These are phyloP conservation scores for Myxozyma vanderwaltii DNA, from an alignment of 805 yeast genomes.

Conservation along the genomic window DNA sequence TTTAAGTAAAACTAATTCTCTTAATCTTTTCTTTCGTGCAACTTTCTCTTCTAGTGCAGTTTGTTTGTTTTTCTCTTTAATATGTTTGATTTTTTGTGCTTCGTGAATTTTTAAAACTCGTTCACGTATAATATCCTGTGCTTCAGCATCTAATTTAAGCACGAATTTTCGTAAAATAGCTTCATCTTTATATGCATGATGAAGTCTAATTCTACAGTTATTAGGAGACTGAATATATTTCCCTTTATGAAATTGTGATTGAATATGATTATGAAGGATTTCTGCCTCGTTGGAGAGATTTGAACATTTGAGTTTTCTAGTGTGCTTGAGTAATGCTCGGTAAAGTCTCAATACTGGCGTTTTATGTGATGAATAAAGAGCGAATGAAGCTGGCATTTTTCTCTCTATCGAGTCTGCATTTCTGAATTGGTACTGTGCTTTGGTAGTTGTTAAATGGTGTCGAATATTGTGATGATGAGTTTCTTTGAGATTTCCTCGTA, in stretches of 20 bases:
- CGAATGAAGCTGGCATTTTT: not conserved
- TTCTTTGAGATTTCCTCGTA: no score
- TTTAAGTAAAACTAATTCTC: not conserved
- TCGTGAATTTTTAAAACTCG: not conserved
- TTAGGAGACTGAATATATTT: not conserved
- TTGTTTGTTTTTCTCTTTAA: not conserved
- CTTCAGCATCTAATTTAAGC: not conserved
- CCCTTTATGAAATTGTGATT: constrained; percentile 1
- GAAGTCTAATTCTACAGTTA: constrained; percentile 1
- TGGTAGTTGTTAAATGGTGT: no score
- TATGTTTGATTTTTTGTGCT: not conserved
- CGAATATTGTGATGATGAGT: no score
- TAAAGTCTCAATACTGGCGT: constrained; percentile 17
- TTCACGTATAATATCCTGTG: not conserved
- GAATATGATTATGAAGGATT: not conserved
- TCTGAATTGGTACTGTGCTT: no score
- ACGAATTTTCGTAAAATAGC: not conserved
- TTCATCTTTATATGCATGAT: not conserved
- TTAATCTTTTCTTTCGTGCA: not conserved
- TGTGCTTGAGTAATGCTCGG: constrained; percentile 19
- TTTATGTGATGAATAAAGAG: constrained; percentile 4
- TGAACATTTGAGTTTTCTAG: not conserved
- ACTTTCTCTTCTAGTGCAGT: not conserved
- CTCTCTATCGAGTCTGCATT: not conserved
- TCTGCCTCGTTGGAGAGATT: not conserved